Evolutionary conservation across 108 stramenopile genomes (phyloP).

Genomic region (Craspedostauros australis): DNA sequence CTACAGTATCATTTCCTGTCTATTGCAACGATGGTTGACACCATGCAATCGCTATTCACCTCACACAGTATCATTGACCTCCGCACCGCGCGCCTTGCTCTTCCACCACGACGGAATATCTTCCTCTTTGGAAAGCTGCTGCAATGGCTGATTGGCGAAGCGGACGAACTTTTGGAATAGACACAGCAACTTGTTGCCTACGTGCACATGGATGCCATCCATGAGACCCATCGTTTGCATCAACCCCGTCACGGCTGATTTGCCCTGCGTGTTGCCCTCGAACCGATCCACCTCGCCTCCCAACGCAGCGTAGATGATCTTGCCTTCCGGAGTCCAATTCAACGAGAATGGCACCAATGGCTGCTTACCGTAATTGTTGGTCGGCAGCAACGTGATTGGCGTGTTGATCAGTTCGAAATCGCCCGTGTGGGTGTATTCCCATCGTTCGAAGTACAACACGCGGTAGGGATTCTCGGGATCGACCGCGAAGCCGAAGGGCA

Average conservation of each 20-base stretch:
- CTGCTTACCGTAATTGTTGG: constrained; percentile 12
- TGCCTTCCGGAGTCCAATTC: constrained; percentile 32
- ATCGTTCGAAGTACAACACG: constrained; percentile 41
- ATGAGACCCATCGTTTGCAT: constrained; percentile 16
- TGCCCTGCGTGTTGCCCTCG: constrained; percentile 34
- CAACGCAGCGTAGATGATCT: constrained; percentile 26
- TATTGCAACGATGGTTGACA: too few relatives aligned
- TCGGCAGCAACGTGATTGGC: constrained; percentile 5
- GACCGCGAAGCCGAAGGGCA: constrained; percentile 35
- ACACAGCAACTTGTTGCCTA: background rate
- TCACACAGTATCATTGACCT: constrained; percentile 24
- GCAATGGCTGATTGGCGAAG: background rate
- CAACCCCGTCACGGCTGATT: constrained; percentile 34
- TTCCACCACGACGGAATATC: constrained; percentile 51
- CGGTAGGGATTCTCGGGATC: constrained; percentile 51
- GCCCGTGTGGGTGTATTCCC: constrained; percentile 28
- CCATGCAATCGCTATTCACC: too few relatives aligned
- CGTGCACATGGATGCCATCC: background rate
- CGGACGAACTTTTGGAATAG: background rate
- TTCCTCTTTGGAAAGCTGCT: constrained; percentile 8
- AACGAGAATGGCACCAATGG: constrained; percentile 22
- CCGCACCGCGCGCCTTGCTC: constrained; percentile 31
- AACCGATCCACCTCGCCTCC: constrained; percentile 31
- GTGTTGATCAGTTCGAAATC: constrained; percentile 17
- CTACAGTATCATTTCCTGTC: too few relatives aligned